phyloP scores from a whole-genome alignment of 768 basidiomycete genomes.

The Auriscalpium orientale region DNA sequence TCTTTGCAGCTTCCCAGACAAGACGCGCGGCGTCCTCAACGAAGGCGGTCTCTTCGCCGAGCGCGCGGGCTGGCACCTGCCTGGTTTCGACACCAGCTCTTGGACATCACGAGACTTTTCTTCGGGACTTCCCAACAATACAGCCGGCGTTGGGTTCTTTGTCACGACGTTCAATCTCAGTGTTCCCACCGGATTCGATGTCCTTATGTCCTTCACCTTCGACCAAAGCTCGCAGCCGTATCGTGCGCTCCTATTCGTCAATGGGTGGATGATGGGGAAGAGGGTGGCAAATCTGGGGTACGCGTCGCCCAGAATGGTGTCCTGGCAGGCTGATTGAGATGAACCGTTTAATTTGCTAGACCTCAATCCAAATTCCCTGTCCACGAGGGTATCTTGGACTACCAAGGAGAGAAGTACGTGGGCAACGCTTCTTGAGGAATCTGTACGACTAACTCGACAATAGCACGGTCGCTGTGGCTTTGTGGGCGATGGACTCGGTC shows the following conservation, averaged over 20 bases:
- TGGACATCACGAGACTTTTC: constrained; percentile 55
- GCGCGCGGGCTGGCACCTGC: constrained; percentile 41
- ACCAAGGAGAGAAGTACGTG: constrained; percentile 61
- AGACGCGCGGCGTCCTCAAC: constrained; percentile 39
- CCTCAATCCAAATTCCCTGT: constrained; percentile 81
- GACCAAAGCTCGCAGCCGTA: constrained; percentile 58
- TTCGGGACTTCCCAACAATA: constrained; percentile 46
- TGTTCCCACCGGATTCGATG: constrained; percentile 54
- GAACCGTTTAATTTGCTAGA: constrained; percentile 15
- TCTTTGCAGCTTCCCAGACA: constrained; percentile 63
- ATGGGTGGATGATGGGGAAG: constrained; percentile 90
- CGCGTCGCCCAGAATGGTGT: background rate
- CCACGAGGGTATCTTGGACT: constrained; percentile 72
- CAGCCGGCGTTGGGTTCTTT: constrained; percentile 77
- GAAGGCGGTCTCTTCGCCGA: constrained; percentile 39
- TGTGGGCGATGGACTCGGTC: constrained; percentile 27
- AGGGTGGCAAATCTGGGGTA: constrained; percentile 26
- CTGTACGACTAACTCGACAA: background rate
- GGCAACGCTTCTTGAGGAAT: background rate
- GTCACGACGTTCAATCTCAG: constrained; percentile 62
- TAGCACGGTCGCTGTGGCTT: constrained; percentile 19
- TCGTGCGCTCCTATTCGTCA: constrained; percentile 67
- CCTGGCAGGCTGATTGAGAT: background rate
- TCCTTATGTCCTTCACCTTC: constrained; percentile 66
- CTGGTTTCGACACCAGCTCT: constrained; percentile 50